Percentiles rank a stretch among this genome's conserved stretches.
phyloP scores from a whole-genome alignment of 768 basidiomycete genomes.

The Tephrocybe rancida region DNA sequence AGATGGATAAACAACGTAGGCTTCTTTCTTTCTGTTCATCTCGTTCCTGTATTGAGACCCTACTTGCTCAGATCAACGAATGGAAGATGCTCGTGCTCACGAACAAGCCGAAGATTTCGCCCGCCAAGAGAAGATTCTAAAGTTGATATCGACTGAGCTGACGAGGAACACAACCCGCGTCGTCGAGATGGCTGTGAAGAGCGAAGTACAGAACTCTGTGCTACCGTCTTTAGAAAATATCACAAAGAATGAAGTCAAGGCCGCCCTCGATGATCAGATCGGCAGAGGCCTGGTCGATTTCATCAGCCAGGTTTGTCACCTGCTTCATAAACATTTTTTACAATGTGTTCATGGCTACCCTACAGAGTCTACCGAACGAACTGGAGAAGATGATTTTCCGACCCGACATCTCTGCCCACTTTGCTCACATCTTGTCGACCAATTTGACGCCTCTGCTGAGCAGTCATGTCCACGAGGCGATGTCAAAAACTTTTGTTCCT shows the following conservation, averaged over 20 bases:
- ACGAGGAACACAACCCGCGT: constrained; percentile 88
- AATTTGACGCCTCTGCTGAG: constrained; percentile 78
- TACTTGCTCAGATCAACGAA: constrained; percentile 64
- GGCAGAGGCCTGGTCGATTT: constrained; percentile 71
- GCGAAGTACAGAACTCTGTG: constrained; percentile 82
- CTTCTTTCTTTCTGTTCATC: constrained; percentile 14
- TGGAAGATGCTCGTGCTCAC: constrained; percentile 78
- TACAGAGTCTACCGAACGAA: constrained; percentile 73
- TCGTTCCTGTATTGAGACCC: not conserved
- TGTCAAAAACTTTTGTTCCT: constrained; percentile 74
- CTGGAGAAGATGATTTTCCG: constrained; percentile 78
- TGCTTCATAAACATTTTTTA: not conserved
- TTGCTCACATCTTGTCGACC: constrained; percentile 72
- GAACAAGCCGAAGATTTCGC: constrained; percentile 83
- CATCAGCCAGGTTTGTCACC: constrained; percentile 67
- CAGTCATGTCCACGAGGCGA: constrained; percentile 78
- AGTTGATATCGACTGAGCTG: constrained; percentile 84
- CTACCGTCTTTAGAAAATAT: constrained; percentile 82
- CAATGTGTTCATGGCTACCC: constrained; percentile 13
- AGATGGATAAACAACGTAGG: constrained; percentile 90
- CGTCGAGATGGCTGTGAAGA: constrained; percentile 87
- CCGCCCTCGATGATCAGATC: constrained; percentile 78
- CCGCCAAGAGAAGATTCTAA: constrained; percentile 87
- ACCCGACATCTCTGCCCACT: constrained; percentile 75
- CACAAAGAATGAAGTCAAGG: constrained; percentile 79